Evolutionary conservation across 371 early-diverging fungal genomes (phyloP).

Genomic region (Nematocida sp.): DNA sequence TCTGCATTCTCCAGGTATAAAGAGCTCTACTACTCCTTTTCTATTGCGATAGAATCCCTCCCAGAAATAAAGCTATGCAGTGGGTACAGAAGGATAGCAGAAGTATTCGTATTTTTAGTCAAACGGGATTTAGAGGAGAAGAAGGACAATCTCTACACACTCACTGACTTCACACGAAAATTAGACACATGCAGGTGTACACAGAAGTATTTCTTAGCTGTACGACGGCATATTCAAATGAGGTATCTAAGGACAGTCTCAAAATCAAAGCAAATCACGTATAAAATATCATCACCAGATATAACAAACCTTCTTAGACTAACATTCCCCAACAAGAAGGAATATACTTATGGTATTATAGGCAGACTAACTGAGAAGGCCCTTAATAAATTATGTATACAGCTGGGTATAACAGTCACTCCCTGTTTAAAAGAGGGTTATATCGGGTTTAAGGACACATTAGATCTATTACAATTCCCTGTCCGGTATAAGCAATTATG

Average conservation of each 20-base stretch:
- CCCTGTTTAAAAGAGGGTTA: neutral
- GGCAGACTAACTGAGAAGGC: constrained; percentile 1
- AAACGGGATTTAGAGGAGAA: constrained; percentile 47
- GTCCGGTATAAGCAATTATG: neutral
- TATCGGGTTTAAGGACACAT: constrained; percentile 8
- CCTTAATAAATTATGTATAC: constrained; percentile 16
- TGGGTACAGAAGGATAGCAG: constrained; percentile 4
- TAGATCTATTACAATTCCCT: constrained; percentile 1
- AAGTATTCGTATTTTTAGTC: constrained; percentile 24
- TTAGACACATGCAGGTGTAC: neutral
- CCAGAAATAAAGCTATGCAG: neutral
- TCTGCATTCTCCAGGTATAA: constrained; percentile 14
- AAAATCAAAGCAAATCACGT: neutral
- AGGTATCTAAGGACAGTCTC: neutral
- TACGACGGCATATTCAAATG: neutral
- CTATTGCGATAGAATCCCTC: neutral
- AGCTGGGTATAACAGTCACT: constrained; percentile 38
- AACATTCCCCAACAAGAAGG: constrained; percentile 7
- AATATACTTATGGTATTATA: neutral
- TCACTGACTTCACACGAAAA: constrained; percentile 34
- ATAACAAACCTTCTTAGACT: neutral
- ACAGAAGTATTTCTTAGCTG: neutral
- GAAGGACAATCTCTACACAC: constrained; percentile 2
- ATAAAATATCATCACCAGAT: neutral
- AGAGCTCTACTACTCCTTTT: constrained; percentile 12